Evolutionary conservation across 2,329 filamentous ascomycete species (phyloP).

Genomic region (Pseudogymnoascus destructans): DNA sequence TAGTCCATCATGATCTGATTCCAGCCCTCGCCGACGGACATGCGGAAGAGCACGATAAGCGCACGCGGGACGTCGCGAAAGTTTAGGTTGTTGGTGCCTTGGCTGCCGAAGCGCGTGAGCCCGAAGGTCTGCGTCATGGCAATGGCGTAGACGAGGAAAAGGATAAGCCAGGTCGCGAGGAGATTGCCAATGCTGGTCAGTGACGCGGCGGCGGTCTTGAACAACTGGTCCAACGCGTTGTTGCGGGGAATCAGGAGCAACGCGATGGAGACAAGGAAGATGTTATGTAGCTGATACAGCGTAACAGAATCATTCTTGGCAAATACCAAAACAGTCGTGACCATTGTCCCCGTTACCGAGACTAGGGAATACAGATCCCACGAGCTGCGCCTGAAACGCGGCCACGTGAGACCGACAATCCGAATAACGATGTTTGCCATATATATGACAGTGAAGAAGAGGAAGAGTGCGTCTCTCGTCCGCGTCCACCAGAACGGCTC

Average conservation of each 20-base stretch:
- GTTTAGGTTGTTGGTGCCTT: constrained; percentile 70
- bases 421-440: constrained; percentile 71
- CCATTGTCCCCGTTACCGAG: constrained; percentile 65
- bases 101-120: constrained; percentile 68
- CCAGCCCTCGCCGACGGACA: constrained; percentile 92
- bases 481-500: constrained; percentile 59
- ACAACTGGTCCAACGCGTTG: constrained; percentile 91
- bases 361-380: constrained; percentile 89
- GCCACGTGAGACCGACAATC: constrained; percentile 80
- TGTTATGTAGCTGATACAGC: constrained; percentile 77
- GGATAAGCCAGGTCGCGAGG: constrained; percentile 89
- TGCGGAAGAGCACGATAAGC: constrained; percentile 81
- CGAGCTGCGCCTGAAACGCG: constrained; percentile 78
- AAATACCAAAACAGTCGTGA: constrained; percentile 67
- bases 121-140: constrained; percentile 93
- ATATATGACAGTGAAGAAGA: constrained; percentile 71
- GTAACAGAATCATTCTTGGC: constrained; percentile 42
- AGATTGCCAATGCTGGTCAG: constrained; percentile 81
- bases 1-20: constrained; percentile 96
- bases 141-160: constrained; percentile 93
- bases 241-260: constrained; percentile 89
- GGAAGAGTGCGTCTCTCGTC: constrained; percentile 62
- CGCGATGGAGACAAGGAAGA: constrained; percentile 82
- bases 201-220: constrained; percentile 95
- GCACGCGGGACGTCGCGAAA: constrained; percentile 91